phyloP scores from a whole-genome alignment of 2,329 filamentous ascomycete species.

The Hymenoscyphus linearis region DNA sequence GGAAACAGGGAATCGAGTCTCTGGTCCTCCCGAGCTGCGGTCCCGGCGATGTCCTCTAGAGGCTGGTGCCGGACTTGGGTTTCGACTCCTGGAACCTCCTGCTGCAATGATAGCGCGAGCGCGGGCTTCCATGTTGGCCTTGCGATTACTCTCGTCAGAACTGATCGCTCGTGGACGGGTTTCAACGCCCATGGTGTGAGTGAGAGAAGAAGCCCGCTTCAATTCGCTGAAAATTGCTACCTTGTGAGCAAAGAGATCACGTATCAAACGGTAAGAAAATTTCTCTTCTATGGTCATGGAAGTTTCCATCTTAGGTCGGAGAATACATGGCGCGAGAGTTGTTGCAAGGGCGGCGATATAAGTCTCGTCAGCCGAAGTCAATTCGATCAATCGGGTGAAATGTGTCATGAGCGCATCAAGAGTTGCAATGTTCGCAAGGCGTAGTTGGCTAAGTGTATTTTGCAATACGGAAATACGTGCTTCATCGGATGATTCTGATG shows the following conservation, averaged over 20 bases:
- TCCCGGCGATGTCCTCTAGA: slow-evolving; percentile 67
- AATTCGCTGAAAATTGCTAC: slow-evolving; percentile 92
- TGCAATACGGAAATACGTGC: slow-evolving; percentile 87
- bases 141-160: slow-evolving; percentile 92
- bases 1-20: slow-evolving; percentile 76
- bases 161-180: slow-evolving; percentile 75
- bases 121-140: slow-evolving; percentile 89
- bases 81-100: slow-evolving; percentile 60
- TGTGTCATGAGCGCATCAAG: slow-evolving; percentile 97
- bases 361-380: slow-evolving; percentile 89
- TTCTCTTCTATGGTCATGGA: slow-evolving; percentile 94
- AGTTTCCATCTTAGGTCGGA: slow-evolving; percentile 81
- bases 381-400: slow-evolving; percentile 91
- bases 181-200: slow-evolving; percentile 56
- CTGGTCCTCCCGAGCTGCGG: slow-evolving; percentile 65
- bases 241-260: slow-evolving; percentile 90
- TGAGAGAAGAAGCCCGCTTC: slow-evolving; percentile 77
- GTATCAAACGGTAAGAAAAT: slow-evolving; percentile 82
- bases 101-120: slow-evolving; percentile 68
- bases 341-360: slow-evolving; percentile 73
- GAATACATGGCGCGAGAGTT: slow-evolving; percentile 74
- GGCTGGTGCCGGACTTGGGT: slow-evolving; percentile 65
- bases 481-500: slow-evolving; percentile 69
- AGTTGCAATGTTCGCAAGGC: slow-evolving; percentile 97
- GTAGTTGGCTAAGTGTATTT: slow-evolving; percentile 89